phyloP scores from a whole-genome alignment of 2,329 filamentous ascomycete species.

The Colletotrichum sp. region DNA sequence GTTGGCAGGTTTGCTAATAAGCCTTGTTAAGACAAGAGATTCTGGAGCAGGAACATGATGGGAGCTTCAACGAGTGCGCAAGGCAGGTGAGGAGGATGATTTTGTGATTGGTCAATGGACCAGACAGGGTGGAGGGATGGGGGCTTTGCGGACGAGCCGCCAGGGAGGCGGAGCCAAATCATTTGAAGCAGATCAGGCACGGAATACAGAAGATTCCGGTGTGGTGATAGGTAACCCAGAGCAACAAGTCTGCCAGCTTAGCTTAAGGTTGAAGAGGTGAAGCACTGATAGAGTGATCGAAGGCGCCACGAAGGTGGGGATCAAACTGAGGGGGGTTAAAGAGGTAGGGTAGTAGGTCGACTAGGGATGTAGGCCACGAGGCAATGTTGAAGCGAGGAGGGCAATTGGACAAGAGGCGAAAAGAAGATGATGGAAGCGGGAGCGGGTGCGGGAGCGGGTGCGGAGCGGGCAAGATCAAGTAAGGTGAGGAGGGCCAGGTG shows the following conservation, averaged over 20 bases:
- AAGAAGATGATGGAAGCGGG: background rate
- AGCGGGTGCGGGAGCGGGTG: slow-evolving; percentile 15
- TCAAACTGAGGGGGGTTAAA: background rate
- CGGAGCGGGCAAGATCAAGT: slow-evolving; percentile 4
- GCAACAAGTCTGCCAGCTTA: slow-evolving; percentile 20
- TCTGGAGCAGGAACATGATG: background rate
- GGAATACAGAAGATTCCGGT: slow-evolving; percentile 26
- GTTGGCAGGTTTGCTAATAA: slow-evolving; percentile 27
- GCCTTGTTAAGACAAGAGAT: slow-evolving; percentile 8
- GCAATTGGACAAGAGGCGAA: background rate
- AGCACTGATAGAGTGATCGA: background rate
- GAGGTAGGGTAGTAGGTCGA: background rate
- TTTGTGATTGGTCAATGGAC: background rate
- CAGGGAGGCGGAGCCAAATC: background rate
- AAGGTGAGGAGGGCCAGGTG: slow-evolving; percentile 20
- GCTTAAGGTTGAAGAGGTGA: background rate
- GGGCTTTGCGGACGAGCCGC: slow-evolving; percentile 4
- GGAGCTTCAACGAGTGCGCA: background rate
- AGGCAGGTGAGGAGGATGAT: background rate
- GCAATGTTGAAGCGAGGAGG: background rate
- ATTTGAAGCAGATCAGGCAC: slow-evolving; percentile 12
- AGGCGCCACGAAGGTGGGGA: background rate
- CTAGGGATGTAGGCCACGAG: background rate
- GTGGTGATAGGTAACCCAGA: slow-evolving; percentile 23
- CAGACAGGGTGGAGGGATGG: background rate